phyloP scores from a whole-genome alignment of 768 basidiomycete species.

The Porphyrellus cyaneotinctus region DNA sequence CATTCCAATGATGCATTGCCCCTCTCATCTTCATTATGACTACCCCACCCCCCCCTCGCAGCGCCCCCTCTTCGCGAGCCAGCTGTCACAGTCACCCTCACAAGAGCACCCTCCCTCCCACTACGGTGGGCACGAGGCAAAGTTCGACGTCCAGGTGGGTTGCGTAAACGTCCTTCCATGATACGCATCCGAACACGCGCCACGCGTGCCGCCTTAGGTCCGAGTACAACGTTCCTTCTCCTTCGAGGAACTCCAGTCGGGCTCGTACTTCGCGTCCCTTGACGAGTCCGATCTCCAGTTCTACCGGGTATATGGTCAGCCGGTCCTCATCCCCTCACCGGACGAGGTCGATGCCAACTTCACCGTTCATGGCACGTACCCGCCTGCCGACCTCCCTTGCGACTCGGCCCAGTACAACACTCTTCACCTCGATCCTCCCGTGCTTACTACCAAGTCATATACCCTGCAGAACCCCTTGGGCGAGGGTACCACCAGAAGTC shows the following conservation, averaged over 20 bases:
- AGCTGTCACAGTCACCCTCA: constrained; percentile 2
- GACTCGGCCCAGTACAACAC: background rate
- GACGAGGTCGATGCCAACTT: constrained; percentile 24
- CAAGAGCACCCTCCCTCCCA: constrained; percentile 1
- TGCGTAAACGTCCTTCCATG: background rate
- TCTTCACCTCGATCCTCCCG: constrained; percentile 6
- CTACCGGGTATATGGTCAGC: constrained; percentile 31
- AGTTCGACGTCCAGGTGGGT: constrained; percentile 25
- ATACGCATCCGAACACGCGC: background rate
- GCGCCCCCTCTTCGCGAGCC: background rate
- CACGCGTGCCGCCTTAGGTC: constrained; percentile 15
- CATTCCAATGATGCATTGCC: constrained; percentile 17
- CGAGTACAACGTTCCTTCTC: constrained; percentile 31
- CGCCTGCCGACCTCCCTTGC: background rate
- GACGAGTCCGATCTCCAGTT: constrained; percentile 34
- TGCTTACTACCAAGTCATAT: constrained; percentile 25
- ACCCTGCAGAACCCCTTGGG: constrained; percentile 29
- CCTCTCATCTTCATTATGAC: background rate
- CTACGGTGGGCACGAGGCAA: constrained; percentile 11
- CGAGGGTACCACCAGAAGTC: background rate
- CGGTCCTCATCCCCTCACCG: constrained; percentile 27
- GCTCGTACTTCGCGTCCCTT: constrained; percentile 26
- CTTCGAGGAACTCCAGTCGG: constrained; percentile 34
- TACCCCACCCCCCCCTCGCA: background rate
- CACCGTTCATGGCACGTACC: constrained; percentile 9